Evolutionary conservation across 2,329 filamentous ascomycete species (phyloP), one percentile per base, ranked within the genome.

Genomic region (Fonsecaea monophora): DNA sequence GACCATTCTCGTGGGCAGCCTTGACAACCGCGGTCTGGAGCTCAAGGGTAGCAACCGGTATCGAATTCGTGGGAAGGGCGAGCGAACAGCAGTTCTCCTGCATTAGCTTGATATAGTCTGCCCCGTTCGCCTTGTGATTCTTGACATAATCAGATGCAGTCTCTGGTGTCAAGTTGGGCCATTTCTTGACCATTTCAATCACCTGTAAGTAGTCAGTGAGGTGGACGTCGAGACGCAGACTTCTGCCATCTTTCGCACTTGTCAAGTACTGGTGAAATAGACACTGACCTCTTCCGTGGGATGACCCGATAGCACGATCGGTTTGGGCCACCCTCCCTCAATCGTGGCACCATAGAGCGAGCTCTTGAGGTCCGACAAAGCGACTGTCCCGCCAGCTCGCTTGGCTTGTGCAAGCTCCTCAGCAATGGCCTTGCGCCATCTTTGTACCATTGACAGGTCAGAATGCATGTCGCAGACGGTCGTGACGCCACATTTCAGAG

Each of bases 271-370:
- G 30, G 12, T 37, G 32, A 37, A 13, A 50, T 37, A 9, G n/a
- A 54, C 30, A 59, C 65, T 64, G 65, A 71, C 53, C 72, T 66
- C 10, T 74, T 81, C 72, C 78, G 74, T 57, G 34, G 71, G 67
- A 57, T 71, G 53, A 42, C 62, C 65, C 21, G 42, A 62, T 2
- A 72, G 59, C 13, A 73, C 71, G 38, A 71, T 67, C 30, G 68
- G 71, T 56, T 69, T 83, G 76, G 84, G 84, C 84, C 84, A 86
- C 2, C 84, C 84, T 42, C 81, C 82, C 4, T 83, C 78, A 37
- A 86, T 81, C 0, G 83, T 85, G 4, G 84, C 84, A 0, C 81
- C 78, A 68, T 80, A 77, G 10, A 82, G 80, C 1, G 81, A 80
- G 0, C 78, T 83, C 70, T 84, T 85, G 71, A 85, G 79, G 63